These are phyloP conservation scores for Aspergillus coremiiformis DNA, from an alignment of 495 filamentous ascomycete species.

Conservation along the genomic window DNA sequence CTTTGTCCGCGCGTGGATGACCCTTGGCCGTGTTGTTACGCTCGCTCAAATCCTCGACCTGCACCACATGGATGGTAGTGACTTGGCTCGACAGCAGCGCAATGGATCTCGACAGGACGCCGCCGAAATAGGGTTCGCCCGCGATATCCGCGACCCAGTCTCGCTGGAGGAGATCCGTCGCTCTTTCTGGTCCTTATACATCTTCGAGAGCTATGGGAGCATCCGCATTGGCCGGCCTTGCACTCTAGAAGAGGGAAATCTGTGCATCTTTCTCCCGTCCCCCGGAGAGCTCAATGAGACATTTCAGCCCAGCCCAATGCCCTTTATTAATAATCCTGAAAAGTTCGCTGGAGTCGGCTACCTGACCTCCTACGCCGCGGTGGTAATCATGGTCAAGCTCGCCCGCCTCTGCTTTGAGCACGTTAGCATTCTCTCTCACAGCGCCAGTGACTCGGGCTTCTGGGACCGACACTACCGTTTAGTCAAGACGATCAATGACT, in stretches of 20 bases:
- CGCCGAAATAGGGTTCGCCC: no score
- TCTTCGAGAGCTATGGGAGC: no score
- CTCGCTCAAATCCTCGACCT: slow-evolving; percentile 8
- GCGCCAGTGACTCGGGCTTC: not conserved
- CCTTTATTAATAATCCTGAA: no score
- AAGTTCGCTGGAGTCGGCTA: no score
- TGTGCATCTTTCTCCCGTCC: no score
- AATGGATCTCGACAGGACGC: not conserved
- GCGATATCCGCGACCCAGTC: not conserved
- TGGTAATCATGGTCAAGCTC: not conserved
- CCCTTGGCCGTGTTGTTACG: slow-evolving; percentile 10
- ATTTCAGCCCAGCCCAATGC: no score
- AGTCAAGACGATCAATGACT: not conserved
- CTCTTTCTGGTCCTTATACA: no score
- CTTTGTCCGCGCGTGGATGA: slow-evolving; percentile 18
- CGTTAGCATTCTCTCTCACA: not conserved
- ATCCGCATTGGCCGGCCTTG: no score
- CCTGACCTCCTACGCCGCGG: no score
- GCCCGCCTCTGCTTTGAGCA: not conserved
- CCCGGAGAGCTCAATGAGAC: no score
- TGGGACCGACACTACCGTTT: not conserved
- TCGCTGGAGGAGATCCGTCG: slow-evolving; percentile 7
- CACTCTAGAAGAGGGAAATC: no score
- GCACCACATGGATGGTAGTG: not conserved
- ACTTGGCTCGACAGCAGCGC: no score